Conservation (phyloP, 2,329 filamentous ascomycete genomes). For the Scedosporium boydii region DNA sequence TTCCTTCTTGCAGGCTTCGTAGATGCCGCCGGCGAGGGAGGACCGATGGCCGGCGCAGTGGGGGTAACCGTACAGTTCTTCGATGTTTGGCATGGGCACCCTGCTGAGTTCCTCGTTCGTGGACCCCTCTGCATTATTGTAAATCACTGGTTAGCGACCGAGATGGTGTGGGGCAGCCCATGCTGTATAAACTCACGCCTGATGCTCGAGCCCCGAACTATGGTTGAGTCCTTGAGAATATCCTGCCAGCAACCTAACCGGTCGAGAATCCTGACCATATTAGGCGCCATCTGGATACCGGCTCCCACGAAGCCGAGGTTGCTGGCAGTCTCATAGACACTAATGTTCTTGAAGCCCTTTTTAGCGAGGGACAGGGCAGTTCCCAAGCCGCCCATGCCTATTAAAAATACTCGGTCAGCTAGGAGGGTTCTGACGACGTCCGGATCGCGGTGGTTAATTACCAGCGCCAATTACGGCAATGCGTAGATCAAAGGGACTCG, state of each 20-base stretch:
- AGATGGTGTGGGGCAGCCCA: neutral
- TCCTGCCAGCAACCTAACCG: constrained; percentile 61
- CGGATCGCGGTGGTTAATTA: constrained; percentile 13
- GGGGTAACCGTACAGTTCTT: constrained; percentile 59
- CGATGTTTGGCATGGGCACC: constrained; percentile 59
- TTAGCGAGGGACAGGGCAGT: constrained; percentile 64
- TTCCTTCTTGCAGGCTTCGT: constrained; percentile 58
- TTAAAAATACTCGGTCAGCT: neutral
- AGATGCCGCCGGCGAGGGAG: constrained; percentile 60
- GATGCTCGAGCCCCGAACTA: constrained; percentile 63
- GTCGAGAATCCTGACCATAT: constrained; percentile 69
- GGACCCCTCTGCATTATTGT: constrained; percentile 43
- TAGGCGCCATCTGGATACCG: constrained; percentile 76
- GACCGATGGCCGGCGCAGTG: constrained; percentile 75
- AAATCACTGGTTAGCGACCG: neutral
- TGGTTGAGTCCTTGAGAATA: constrained; percentile 62
- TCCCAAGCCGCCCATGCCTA: constrained; percentile 72
- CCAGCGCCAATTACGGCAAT: constrained; percentile 45
- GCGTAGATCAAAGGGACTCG: constrained; percentile 19
- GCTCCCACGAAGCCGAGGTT: constrained; percentile 74
- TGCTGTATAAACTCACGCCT: constrained; percentile 35
- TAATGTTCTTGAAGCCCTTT: constrained; percentile 63
- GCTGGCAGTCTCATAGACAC: constrained; percentile 65
- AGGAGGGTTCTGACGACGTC: neutral
- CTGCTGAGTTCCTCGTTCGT: constrained; percentile 60